Conservation (phyloP, 345 rosid species). For the Sapria himalayana region DNA sequence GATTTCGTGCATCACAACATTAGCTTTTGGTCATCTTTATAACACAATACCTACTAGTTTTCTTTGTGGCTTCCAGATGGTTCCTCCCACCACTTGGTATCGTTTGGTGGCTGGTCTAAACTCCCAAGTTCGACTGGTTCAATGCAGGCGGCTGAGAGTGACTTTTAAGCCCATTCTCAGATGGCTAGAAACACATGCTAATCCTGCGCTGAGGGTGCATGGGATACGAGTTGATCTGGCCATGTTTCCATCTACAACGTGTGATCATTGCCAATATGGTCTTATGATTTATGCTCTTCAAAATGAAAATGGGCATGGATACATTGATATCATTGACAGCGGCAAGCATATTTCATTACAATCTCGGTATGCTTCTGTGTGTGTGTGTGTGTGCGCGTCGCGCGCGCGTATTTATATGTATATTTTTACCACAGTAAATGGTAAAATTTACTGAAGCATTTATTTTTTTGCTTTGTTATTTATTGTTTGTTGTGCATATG, state of each 20-base stretch:
- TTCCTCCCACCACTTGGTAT: constrained; percentile 82
- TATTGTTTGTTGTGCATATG: too few species aligned
- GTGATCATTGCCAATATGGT: constrained; percentile 82
- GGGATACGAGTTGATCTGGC: constrained; percentile 65
- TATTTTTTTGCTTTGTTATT: too few species aligned
- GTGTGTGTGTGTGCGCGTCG: background rate
- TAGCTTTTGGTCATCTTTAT: too few species aligned
- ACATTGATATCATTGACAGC: constrained; percentile 18
- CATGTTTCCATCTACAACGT: constrained; percentile 71
- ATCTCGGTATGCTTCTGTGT: constrained; percentile 22
- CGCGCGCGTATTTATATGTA: too few species aligned
- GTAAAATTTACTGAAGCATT: too few species aligned
- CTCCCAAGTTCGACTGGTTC: constrained; percentile 84
- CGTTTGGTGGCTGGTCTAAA: constrained; percentile 93
- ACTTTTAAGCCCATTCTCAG: constrained; percentile 48
- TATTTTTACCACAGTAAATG: too few species aligned
- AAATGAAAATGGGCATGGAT: constrained; percentile 25
- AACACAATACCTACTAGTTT: too few species aligned
- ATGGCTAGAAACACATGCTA: constrained; percentile 92
- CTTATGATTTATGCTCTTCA: constrained; percentile 38
- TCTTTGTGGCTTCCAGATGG: constrained; percentile 24
- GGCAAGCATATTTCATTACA: constrained; percentile 18
- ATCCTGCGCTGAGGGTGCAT: constrained; percentile 51
- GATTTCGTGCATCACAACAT: too few species aligned
- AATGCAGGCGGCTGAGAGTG: constrained; percentile 46